Evolutionary conservation across 202 grass and related monocot genomes (phyloP).

Genomic region (Schoenoplectus tabernaemontani): DNA sequence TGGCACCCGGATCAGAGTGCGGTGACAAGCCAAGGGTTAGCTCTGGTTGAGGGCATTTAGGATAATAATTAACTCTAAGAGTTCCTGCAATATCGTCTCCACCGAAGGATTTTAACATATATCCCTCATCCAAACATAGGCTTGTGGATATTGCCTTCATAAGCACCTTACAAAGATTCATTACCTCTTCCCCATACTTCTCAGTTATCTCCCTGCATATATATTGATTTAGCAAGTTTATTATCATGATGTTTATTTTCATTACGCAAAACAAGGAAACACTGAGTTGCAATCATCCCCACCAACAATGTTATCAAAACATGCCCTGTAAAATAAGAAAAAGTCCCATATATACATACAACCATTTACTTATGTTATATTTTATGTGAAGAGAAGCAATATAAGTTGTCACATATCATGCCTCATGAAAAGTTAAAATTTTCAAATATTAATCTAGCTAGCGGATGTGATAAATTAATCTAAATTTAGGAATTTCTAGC

Average conservation of each 20-base stretch:
- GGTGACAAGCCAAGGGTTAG: conserved; percentile 57
- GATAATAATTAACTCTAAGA: conserved; percentile 56
- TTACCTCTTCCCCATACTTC: conserved; percentile 39
- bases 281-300: not conserved
- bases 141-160: conserved; percentile 44
- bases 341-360: not conserved
- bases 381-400: not conserved
- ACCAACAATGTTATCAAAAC: not conserved
- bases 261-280: not conserved
- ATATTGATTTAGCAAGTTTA: not conserved
- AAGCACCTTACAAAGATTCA: conserved; percentile 29
- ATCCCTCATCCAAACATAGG: conserved; percentile 42
- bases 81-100: conserved; percentile 27
- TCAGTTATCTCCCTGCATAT: conserved; percentile 46
- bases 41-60: conserved; percentile 67
- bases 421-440: not conserved
- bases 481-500: not conserved
- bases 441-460: not conserved
- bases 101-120: conserved; percentile 37
- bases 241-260: not conserved
- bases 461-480: not conserved
- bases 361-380: not conserved
- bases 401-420: not conserved
- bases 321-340: not conserved
- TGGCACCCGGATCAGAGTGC: conserved; percentile 60